Evolutionary conservation across 805 yeast genomes (phyloP).

Genomic region (Martiniozyma abietophila): DNA sequence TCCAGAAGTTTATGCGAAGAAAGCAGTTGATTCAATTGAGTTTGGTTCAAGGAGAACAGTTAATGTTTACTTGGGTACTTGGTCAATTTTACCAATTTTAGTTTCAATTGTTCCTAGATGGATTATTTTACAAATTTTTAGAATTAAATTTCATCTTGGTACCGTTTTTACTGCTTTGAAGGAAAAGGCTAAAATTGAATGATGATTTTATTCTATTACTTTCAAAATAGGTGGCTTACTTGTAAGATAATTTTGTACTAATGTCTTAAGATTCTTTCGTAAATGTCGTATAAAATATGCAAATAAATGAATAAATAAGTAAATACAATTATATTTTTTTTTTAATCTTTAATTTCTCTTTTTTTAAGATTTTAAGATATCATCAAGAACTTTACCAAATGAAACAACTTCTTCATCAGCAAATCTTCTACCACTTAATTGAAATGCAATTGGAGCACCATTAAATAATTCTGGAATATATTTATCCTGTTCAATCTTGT

Average conservation of each 20-base stretch:
- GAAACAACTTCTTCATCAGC: constrained; percentile 40
- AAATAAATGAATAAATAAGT: no score
- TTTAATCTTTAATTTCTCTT: no score
- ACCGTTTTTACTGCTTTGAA: constrained; percentile 26
- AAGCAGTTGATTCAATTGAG: constrained; percentile 44
- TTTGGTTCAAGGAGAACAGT: constrained; percentile 29
- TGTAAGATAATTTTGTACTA: background rate
- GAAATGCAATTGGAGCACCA: constrained; percentile 43
- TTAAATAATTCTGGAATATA: constrained; percentile 29
- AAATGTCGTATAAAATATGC: no score
- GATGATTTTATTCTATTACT: background rate
- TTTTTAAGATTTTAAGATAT: no score
- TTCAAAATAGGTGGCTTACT: background rate
- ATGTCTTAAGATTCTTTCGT: background rate
- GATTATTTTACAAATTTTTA: constrained; percentile 20
- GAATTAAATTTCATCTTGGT: constrained; percentile 28
- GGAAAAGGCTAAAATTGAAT: constrained; percentile 8
- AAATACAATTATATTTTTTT: no score
- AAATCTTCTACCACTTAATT: constrained; percentile 42
- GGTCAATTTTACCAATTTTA: constrained; percentile 17
- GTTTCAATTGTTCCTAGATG: constrained; percentile 20
- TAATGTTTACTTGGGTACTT: constrained; percentile 49
- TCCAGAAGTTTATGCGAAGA: constrained; percentile 47
- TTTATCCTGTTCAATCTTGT: constrained; percentile 26
- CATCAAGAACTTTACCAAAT: constrained; percentile 34